Conservation (phyloP, 129 eudicot genomes). For the Saposhnikovia divaricata region DNA sequence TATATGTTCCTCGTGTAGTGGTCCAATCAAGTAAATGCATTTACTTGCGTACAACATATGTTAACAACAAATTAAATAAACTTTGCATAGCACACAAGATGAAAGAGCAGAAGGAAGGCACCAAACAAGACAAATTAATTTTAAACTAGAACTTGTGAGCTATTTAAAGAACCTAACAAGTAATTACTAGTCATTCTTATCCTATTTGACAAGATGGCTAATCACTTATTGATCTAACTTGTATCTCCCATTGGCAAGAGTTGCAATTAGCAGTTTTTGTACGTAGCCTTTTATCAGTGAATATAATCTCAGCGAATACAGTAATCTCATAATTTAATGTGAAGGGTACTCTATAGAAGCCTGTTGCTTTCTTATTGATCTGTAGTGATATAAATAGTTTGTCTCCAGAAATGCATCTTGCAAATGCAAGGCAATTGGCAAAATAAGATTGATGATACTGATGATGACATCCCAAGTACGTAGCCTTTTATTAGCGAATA, state of each 20-base stretch:
- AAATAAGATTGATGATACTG: constrained; percentile 57
- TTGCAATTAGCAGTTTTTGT: too few species aligned
- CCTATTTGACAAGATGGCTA: too few species aligned
- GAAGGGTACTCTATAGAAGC: background rate
- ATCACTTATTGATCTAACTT: too few species aligned
- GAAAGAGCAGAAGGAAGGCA: background rate
- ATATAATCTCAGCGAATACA: background rate
- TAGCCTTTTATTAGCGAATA: constrained; percentile 1
- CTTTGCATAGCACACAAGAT: too few species aligned
- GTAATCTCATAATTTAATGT: background rate
- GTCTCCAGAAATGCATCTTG: constrained; percentile 81
- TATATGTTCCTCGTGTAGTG: background rate
- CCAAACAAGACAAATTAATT: background rate
- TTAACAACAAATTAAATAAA: background rate
- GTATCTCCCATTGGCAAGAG: too few species aligned
- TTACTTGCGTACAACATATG: background rate
- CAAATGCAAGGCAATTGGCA: constrained; percentile 49
- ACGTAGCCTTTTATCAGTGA: background rate
- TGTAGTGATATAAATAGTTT: constrained; percentile 1
- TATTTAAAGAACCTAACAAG: too few species aligned
- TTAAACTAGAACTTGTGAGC: background rate
- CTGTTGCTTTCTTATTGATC: background rate
- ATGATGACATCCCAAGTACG: constrained; percentile 81
- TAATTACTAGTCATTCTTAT: background rate
- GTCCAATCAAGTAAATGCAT: background rate